A percentile compares a stretch with the other conserved stretches of the same genome.
Evolutionary conservation across 495 filamentous ascomycete species (phyloP).

Genomic region (Neurospora sp.): DNA sequence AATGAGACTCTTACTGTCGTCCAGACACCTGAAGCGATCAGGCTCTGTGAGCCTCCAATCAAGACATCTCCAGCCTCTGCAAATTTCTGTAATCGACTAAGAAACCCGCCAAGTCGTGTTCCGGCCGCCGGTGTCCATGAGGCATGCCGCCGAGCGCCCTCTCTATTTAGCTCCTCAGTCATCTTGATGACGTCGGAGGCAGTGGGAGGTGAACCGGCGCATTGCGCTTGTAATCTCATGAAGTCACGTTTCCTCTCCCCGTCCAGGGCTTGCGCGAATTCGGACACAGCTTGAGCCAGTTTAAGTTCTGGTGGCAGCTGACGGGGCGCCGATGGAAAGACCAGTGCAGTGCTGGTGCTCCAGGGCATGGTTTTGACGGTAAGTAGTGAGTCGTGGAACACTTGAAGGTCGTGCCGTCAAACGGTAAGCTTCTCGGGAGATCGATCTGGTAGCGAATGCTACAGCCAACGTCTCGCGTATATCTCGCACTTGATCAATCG

Average conservation of each 20-base stretch:
- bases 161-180: not conserved
- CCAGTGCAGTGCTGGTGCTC: not conserved
- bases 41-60: not conserved
- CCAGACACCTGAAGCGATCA: not conserved
- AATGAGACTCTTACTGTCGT: not conserved
- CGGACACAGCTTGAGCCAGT: not conserved
- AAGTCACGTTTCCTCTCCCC: not conserved
- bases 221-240: not conserved
- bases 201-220: not conserved
- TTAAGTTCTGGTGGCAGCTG: not conserved
- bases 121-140: not conserved
- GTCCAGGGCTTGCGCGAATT: not conserved
- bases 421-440: not conserved
- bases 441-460: not conserved
- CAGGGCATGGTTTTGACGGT: not conserved
- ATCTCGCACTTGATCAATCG: too few relatives aligned
- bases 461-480: too few relatives aligned
- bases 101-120: not conserved
- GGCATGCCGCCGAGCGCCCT: not conserved
- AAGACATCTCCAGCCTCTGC: not conserved
- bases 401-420: not conserved
- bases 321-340: not conserved
- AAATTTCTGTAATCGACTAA: not conserved
- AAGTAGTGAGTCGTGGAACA: not conserved
- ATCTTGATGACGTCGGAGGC: not conserved